These are phyloP conservation scores for Bathelium albidoporum DNA, from an alignment of 495 filamentous ascomycete genomes.

Conservation along the genomic window DNA sequence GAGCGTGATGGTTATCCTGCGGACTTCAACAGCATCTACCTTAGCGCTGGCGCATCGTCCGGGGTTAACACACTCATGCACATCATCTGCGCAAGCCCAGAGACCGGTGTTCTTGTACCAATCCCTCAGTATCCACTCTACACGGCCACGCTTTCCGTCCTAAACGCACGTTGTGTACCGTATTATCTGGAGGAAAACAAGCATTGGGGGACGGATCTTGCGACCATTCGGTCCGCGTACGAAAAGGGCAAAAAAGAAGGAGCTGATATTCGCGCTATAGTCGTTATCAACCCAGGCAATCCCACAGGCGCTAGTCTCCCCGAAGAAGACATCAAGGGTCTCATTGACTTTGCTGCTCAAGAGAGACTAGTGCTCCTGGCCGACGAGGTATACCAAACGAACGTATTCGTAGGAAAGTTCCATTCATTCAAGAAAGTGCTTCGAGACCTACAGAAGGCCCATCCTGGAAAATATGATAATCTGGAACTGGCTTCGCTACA, in stretches of 20 bases:
- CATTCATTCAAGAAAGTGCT: conserved; percentile 88
- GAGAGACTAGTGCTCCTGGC: conserved; percentile 83
- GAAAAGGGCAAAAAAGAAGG: conserved; percentile 61
- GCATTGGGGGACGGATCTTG: conserved; percentile 77
- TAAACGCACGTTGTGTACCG: conserved; percentile 79
- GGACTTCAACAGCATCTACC: conserved; percentile 67
- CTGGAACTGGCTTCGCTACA: conserved; percentile 67
- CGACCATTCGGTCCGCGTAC: conserved; percentile 59
- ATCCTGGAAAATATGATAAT: conserved; percentile 63
- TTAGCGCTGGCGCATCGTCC: conserved; percentile 82
- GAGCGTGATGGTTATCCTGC: conserved; percentile 79
- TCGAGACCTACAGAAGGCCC: conserved; percentile 61
- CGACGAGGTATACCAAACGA: conserved; percentile 98
- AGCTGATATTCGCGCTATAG: conserved; percentile 80
- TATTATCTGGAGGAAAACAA: conserved; percentile 83
- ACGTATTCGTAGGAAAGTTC: conserved; percentile 89
- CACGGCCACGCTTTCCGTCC: conserved; percentile 79
- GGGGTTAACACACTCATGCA: conserved; percentile 89
- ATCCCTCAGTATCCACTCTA: conserved; percentile 98
- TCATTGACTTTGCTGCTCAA: conserved; percentile 74
- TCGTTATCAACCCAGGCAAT: conserved; percentile 97
- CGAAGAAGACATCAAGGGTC: conserved; percentile 63
- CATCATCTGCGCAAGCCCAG: conserved; percentile 69
- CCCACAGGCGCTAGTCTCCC: conserved; percentile 82
- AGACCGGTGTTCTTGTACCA: conserved; percentile 79